Evolutionary conservation across 2,329 filamentous ascomycete genomes (phyloP).

Genomic region (Penicillium thymicola): DNA sequence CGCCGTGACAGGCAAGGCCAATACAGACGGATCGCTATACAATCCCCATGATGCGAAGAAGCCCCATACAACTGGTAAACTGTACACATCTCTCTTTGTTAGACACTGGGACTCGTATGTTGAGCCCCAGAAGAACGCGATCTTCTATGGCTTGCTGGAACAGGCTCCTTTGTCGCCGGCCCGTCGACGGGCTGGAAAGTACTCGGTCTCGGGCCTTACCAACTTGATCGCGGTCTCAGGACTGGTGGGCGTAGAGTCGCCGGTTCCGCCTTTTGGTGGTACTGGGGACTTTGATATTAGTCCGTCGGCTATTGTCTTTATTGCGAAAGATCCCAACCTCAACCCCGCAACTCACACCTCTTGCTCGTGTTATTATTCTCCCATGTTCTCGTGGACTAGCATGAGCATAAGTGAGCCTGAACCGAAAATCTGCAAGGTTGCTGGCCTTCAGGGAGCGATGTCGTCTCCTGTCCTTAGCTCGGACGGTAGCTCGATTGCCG

Average conservation of each 20-base stretch:
- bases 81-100: slow-evolving; percentile 53
- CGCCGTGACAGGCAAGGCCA: slow-evolving; percentile 48
- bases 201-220: slow-evolving; percentile 41
- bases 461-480: slow-evolving; percentile 46
- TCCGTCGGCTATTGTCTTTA: slow-evolving; percentile 44
- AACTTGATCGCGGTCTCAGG: slow-evolving; percentile 43
- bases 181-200: slow-evolving; percentile 38
- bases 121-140: slow-evolving; percentile 48
- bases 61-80: slow-evolving; percentile 44
- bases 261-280: slow-evolving; percentile 49
- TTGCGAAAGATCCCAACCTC: slow-evolving; percentile 46
- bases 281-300: slow-evolving; percentile 48
- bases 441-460: slow-evolving; percentile 42
- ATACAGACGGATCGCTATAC: slow-evolving; percentile 47
- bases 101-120: slow-evolving; percentile 54
- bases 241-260: slow-evolving; percentile 43
- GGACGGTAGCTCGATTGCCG: slow-evolving; percentile 43
- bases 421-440: slow-evolving; percentile 33
- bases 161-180: slow-evolving; percentile 38
- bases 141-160: slow-evolving; percentile 50
- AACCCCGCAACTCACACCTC: slow-evolving; percentile 48
- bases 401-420: slow-evolving; percentile 32
- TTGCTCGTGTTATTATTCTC: slow-evolving; percentile 46
- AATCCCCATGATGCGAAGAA: slow-evolving; percentile 51
- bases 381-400: slow-evolving; percentile 43